Percentiles rank a stretch among this genome's conserved stretches.
These are phyloP conservation scores for Lasiodiplodia hormozganensis DNA, from an alignment of 2,329 filamentous ascomycete species.

Conservation along the genomic window DNA sequence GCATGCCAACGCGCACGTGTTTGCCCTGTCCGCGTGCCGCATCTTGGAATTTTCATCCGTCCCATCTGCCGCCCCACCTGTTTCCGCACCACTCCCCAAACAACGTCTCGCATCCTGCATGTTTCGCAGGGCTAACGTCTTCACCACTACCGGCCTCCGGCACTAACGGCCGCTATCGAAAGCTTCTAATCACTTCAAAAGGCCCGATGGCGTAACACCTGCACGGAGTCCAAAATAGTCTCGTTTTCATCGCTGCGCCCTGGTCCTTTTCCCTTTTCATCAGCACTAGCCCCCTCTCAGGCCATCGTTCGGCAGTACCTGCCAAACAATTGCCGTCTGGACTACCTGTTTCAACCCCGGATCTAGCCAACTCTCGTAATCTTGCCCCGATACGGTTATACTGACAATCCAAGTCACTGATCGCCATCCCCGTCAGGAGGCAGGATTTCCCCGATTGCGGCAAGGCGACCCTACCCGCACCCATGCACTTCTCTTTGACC, in stretches of 20 bases:
- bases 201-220: background rate
- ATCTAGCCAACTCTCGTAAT: background rate
- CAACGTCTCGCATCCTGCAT: background rate
- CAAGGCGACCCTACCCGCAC: background rate
- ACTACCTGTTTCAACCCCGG: background rate
- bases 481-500: background rate
- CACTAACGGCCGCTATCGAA: background rate
- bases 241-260: background rate
- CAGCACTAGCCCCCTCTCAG: background rate
- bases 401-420: background rate
- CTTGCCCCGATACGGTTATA: background rate
- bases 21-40: background rate
- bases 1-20: background rate
- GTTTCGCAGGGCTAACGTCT: background rate
- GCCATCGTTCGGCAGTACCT: background rate
- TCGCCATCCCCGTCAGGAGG: background rate
- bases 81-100: background rate
- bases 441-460: background rate
- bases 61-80: background rate
- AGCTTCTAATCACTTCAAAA: background rate
- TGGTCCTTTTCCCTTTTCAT: background rate
- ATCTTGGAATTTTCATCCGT: background rate
- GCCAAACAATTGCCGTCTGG: too few species aligned
- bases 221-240: background rate
- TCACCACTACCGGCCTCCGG: background rate